phyloP scores from a whole-genome alignment of 179 eudicot genomes.

The Silene coronaria region DNA sequence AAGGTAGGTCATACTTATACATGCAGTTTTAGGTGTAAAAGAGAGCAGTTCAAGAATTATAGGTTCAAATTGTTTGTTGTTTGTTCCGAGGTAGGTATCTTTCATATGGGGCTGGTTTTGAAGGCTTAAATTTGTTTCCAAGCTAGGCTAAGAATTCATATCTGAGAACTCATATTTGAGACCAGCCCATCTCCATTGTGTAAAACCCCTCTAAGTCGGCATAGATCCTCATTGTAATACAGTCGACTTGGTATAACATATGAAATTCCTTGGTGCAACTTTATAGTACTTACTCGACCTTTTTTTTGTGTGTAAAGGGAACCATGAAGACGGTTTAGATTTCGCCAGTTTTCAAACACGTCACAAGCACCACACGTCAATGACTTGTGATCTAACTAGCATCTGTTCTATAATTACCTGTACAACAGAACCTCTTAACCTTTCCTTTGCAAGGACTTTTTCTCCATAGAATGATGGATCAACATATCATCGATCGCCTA shows the following conservation, averaged over 20 bases:
- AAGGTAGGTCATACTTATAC: constrained; percentile 25
- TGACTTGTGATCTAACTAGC: too few species aligned
- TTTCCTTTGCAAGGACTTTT: too few species aligned
- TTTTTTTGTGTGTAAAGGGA: too few species aligned
- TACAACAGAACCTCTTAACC: too few species aligned
- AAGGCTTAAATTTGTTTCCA: constrained; percentile 13
- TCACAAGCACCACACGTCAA: neutral
- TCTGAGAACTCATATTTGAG: neutral
- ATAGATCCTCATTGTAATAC: constrained; percentile 2
- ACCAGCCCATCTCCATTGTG: constrained; percentile 22
- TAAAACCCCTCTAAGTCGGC: constrained; percentile 16
- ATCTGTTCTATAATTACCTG: too few species aligned
- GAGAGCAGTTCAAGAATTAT: neutral
- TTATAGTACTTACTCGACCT: neutral
- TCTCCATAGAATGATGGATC: neutral
- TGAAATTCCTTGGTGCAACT: constrained; percentile 3
- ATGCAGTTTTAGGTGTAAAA: constrained; percentile 19
- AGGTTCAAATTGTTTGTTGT: neutral
- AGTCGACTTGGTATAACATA: constrained; percentile 9
- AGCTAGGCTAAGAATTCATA: neutral
- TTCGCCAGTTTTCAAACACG: neutral
- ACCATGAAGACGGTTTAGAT: too few species aligned
- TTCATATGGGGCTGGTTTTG: constrained; percentile 14
- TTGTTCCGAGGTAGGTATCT: neutral
- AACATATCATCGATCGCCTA: neutral